Evolutionary conservation across 306 rosid genomes (phyloP), one percentile per base, ranked within the genome.

Genomic region (Vigna reflexopilosa): DNA sequence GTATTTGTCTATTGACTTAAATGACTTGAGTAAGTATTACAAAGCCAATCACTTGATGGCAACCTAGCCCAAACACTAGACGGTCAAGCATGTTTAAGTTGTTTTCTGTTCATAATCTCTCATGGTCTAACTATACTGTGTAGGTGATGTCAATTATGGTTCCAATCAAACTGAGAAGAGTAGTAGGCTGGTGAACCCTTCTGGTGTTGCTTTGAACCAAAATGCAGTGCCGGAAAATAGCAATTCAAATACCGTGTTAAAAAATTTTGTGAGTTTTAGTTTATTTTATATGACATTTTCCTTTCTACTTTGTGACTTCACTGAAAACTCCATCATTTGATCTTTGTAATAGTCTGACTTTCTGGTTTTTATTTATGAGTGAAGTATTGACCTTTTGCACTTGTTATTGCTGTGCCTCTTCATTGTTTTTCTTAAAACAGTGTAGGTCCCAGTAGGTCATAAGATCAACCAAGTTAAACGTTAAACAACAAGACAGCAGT

Each of bases 181-280:
- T 80, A 73, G 61, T 67, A 55, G 82, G 86, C 88, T 42, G 63
- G 82, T 79, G 80, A 89, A 81, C 19, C 80, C 22, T 20, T 20
- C 85, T 80, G 69, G 69, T 36, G 70, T 45, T 64, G 54, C 75
- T 36, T 67, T 74, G 77, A 86, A 76, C 80, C 87, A 70, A 84
- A 80, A 72, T 81, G 52, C 72, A 6, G 47, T 80, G 81, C 88
- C 82, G 1, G 84, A 70, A 83, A 84, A 81, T 85, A 45, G 77
- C 66, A 75, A 67, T 70, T 81, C 91, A 71, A 86, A 40, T 77
- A 63, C 61, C 67, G 67, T 80, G 57, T 84, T 83, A 40, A 77
- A 77, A 70, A 82, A 83, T 42, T 58, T 76, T 7, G 98, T 90
- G 89, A 90, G 98, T 83, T 79, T 20, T 70, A 52, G 63, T 70